phyloP scores from a whole-genome alignment of 2,329 filamentous ascomycete genomes.

The Hypoxylon sp. region DNA sequence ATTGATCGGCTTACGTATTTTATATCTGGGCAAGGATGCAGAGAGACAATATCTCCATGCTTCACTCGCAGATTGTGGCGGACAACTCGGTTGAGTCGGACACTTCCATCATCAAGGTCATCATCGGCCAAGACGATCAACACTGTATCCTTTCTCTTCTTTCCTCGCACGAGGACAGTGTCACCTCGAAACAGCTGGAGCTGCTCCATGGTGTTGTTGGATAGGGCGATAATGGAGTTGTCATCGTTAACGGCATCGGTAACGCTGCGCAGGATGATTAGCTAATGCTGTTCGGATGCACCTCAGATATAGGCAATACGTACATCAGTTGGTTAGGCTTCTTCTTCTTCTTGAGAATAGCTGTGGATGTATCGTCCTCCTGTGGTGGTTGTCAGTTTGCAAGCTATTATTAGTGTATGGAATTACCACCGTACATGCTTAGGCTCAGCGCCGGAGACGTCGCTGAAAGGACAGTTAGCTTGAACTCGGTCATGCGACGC shows the following conservation, averaged over 20 bases:
- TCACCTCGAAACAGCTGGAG: conserved; percentile 98
- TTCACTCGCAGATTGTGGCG: conserved; percentile 98
- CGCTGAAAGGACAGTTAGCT: conserved; percentile 65
- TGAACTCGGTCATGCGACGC: conserved; percentile 2
- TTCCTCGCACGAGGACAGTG: conserved; percentile 97
- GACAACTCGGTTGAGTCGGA: conserved; percentile 97
- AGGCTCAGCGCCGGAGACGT: conserved; percentile 86
- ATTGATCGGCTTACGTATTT: conserved; percentile 96
- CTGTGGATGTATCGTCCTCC: conserved; percentile 91
- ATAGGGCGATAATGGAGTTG: conserved; percentile 98
- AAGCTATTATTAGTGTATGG: conserved; percentile 30
- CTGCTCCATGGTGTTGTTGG: conserved; percentile 98
- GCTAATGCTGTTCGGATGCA: background rate
- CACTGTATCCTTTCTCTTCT: conserved; percentile 99
- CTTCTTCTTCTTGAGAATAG: conserved; percentile 99
- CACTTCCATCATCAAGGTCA: conserved; percentile 96
- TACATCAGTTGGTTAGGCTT: conserved; percentile 99
- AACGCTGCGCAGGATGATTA: conserved; percentile 67
- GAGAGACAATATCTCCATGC: conserved; percentile 96
- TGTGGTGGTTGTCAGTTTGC: conserved; percentile 50
- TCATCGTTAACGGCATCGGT: conserved; percentile 99
- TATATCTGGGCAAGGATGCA: conserved; percentile 98
- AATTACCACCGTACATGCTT: conserved; percentile 72
- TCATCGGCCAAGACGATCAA: conserved; percentile 97
- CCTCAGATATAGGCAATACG: background rate